These are phyloP conservation scores for Kodamaea fungicola DNA, from an alignment of 1,139 yeast species.

Conservation along the genomic window DNA sequence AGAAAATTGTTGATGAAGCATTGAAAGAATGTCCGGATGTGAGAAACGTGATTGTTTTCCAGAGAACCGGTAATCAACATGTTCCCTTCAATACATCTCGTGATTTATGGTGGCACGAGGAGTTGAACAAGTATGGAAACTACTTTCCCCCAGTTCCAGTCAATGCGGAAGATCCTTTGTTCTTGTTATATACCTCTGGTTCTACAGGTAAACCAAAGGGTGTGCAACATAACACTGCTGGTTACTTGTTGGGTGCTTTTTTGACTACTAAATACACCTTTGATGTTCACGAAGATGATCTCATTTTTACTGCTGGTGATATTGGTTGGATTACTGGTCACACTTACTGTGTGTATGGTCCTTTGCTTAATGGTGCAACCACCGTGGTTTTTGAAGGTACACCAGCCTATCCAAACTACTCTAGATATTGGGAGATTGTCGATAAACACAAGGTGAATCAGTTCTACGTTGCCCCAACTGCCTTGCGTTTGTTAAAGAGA, in stretches of 20 bases:
- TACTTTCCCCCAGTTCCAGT: conserved; percentile 62
- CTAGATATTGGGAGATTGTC: conserved; percentile 82
- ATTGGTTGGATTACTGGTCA: conserved; percentile 91
- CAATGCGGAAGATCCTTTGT: conserved; percentile 58
- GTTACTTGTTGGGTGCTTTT: conserved; percentile 69
- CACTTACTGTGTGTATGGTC: conserved; percentile 80
- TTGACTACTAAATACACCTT: conserved; percentile 71
- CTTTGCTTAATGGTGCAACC: conserved; percentile 73
- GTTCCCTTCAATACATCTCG: conserved; percentile 60
- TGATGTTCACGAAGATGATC: conserved; percentile 71
- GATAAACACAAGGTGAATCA: conserved; percentile 76
- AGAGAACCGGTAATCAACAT: conserved; percentile 67
- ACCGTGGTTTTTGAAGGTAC: conserved; percentile 85
- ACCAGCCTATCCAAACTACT: conserved; percentile 76
- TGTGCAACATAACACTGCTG: conserved; percentile 74
- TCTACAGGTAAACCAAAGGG: conserved; percentile 73
- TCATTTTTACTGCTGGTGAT: conserved; percentile 81
- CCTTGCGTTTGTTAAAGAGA: conserved; percentile 75
- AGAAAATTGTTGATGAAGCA: conserved; percentile 81
- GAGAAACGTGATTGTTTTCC: conserved; percentile 63
- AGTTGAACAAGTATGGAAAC: conserved; percentile 61
- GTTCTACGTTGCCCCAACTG: conserved; percentile 89
- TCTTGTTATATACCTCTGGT: conserved; percentile 64
- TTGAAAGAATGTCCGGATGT: conserved; percentile 67
- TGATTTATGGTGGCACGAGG: conserved; percentile 84